Percentiles rank a stretch among this genome's conserved stretches.
These are phyloP conservation scores for Cordyceps cateniannulata DNA, from an alignment of 2,329 filamentous ascomycete genomes.

Conservation along the genomic window DNA sequence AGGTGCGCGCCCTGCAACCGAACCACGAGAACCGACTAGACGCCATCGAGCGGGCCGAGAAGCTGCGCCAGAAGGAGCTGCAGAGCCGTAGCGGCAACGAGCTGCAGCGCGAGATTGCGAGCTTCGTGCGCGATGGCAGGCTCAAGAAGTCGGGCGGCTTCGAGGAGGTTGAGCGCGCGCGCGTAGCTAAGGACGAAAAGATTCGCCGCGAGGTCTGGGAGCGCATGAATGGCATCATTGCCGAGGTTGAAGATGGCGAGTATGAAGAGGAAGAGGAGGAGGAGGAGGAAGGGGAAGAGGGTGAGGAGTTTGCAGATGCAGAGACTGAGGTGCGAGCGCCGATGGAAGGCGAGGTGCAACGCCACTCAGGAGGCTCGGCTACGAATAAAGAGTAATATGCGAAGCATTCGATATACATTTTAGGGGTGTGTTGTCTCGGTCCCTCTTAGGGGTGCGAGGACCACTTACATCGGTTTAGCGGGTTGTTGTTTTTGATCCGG, in stretches of 20 bases:
- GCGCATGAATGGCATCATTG: slow-evolving; percentile 52
- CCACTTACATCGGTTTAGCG: slow-evolving; percentile 1
- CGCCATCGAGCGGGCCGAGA: slow-evolving; percentile 95
- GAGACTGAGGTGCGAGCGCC: not conserved
- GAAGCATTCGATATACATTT: slow-evolving; percentile 5
- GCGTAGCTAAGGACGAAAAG: slow-evolving; percentile 79
- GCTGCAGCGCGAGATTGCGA: slow-evolving; percentile 77
- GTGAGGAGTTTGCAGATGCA: slow-evolving; percentile 11
- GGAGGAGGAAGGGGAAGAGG: slow-evolving; percentile 18
- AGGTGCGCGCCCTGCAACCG: slow-evolving; percentile 86
- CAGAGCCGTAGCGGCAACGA: slow-evolving; percentile 66
- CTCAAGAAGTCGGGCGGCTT: slow-evolving; percentile 94
- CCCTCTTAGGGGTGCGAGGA: not conserved
- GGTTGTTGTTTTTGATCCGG: not conserved
- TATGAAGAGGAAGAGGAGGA: slow-evolving; percentile 18
- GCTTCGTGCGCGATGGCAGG: slow-evolving; percentile 83
- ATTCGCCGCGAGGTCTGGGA: slow-evolving; percentile 76
- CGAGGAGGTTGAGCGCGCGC: slow-evolving; percentile 82
- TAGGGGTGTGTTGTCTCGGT: slow-evolving; percentile 12
- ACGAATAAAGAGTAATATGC: slow-evolving; percentile 12
- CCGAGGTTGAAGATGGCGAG: slow-evolving; percentile 22
- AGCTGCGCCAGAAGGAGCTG: slow-evolving; percentile 81
- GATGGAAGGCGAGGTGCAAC: not conserved
- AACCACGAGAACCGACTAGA: slow-evolving; percentile 92
- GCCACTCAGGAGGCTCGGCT: not conserved